phyloP scores from a whole-genome alignment of 306 rosid species.

The Inga leiocalycina region DNA sequence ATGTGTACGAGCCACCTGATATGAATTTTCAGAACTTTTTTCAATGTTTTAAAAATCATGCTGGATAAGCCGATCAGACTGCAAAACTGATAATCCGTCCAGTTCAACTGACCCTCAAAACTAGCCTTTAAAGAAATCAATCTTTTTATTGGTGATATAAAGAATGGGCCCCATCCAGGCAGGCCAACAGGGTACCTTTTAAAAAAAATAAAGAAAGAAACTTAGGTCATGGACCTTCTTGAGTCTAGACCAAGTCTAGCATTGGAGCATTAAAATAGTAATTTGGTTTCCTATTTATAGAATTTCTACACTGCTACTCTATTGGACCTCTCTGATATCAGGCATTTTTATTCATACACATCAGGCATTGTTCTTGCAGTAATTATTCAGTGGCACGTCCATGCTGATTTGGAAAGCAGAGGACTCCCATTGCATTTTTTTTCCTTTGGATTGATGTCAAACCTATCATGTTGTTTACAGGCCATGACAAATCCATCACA shows the following conservation, averaged over 20 bases:
- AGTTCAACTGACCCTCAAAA: not conserved
- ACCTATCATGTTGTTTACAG: constrained; percentile 55
- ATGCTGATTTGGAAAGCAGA: not conserved
- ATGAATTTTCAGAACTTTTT: not conserved
- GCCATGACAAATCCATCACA: no score
- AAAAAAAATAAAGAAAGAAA: no score
- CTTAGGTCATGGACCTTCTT: not conserved
- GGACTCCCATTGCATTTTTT: constrained; percentile 51
- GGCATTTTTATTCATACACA: no score
- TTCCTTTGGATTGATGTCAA: constrained; percentile 66
- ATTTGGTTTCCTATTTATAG: not conserved
- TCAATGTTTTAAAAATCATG: not conserved
- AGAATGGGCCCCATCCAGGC: not conserved
- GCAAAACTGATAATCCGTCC: not conserved
- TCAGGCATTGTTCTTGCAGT: not conserved
- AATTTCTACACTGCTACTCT: not conserved
- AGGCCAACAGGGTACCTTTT: not conserved
- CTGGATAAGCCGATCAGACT: not conserved
- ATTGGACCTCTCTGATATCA: not conserved
- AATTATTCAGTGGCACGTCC: not conserved
- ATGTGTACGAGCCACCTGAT: not conserved
- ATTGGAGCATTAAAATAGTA: not conserved
- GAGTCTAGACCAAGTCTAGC: not conserved
- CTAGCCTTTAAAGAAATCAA: not conserved
- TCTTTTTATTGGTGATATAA: no score